Conservation (phyloP, 441 rosid species). For the Adansonia rubrostipa region DNA sequence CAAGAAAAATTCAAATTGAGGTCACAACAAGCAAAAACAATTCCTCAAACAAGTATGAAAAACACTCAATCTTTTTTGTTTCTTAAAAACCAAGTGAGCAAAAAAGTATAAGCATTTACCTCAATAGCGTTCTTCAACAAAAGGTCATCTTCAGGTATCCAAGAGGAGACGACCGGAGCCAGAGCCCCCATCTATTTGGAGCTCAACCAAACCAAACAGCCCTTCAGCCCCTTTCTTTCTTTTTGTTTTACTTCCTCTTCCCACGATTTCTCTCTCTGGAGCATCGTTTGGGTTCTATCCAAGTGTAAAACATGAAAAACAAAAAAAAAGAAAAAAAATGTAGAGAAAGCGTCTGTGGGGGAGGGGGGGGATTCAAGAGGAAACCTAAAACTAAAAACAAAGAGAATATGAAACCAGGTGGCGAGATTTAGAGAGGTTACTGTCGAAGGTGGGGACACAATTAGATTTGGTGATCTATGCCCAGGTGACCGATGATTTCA, state of each 20-base stretch:
- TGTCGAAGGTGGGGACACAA: not conserved
- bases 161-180: constrained; percentile 59
- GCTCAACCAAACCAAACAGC: not conserved
- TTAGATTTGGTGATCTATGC: not conserved
- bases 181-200: constrained; percentile 68
- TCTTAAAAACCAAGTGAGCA: not conserved
- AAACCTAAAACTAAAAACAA: constrained; percentile 9
- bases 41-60: not conserved
- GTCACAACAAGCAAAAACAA: not conserved
- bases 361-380: not conserved
- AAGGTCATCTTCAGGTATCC: constrained; percentile 85
- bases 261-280: constrained; percentile 11
- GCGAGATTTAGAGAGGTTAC: not conserved
- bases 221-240: not conserved
- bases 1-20: not conserved
- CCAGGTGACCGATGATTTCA: not conserved
- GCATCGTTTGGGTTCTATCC: not conserved
- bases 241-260: not conserved
- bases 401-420: not conserved
- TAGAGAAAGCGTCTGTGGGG: no score
- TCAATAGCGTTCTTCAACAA: constrained; percentile 81
- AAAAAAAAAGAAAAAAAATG: not conserved
- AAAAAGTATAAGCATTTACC: constrained; percentile 41
- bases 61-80: not conserved
- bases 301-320: constrained; percentile 9